Evolutionary conservation across 2,329 filamentous ascomycete genomes (phyloP), one percentile per base, ranked within the genome.

Genomic region (Colletotrichum liriopes): DNA sequence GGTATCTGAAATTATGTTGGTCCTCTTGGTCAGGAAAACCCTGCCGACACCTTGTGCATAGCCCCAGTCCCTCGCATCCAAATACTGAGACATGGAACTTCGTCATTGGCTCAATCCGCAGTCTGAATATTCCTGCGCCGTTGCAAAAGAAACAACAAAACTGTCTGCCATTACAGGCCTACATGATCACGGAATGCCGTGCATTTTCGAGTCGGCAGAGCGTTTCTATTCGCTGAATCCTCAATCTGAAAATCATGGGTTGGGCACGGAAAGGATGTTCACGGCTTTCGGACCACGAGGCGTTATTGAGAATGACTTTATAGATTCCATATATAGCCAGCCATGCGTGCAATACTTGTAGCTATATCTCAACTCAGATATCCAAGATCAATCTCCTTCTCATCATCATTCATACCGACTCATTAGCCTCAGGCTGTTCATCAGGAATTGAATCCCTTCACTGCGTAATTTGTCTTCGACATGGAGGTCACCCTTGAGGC

Each of bases 401-500:
- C 20, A 37, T 35, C n/a, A 9, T 16, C 52, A 37, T 8, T n/a
- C 20, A 23, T 9, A n/a, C 2, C 32, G 32, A 55, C 20, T 3
- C 32, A 37, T 8, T n/a, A 43, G 37, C 12, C 8, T 45, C 26
- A 35, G 1, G 26, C 18, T 18, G 26, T n/a, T 55, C 32, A 39
- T 11, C 29, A 37, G 11, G 14, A 37, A 18, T 7, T n/a, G 9
- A 55, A 11, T 4, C 20, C 18, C 4, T 2, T 12, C 20, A 29
- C n/a, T 12, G 3, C 16, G 8, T 35, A 18, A 32, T 32, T 12
- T 20, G 16, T 23, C 23, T 14, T 39, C 32, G 6, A 2, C 5
- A 72, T 72, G 70, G 39, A 72, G 11, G n/a, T 72, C 2, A 70
- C 54, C 6, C 54, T 65, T 2, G 70, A 72, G n/a, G 66, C 66